Conservation (phyloP, 805 yeast genomes). For the Saccharomyces kudriavzevii region DNA sequence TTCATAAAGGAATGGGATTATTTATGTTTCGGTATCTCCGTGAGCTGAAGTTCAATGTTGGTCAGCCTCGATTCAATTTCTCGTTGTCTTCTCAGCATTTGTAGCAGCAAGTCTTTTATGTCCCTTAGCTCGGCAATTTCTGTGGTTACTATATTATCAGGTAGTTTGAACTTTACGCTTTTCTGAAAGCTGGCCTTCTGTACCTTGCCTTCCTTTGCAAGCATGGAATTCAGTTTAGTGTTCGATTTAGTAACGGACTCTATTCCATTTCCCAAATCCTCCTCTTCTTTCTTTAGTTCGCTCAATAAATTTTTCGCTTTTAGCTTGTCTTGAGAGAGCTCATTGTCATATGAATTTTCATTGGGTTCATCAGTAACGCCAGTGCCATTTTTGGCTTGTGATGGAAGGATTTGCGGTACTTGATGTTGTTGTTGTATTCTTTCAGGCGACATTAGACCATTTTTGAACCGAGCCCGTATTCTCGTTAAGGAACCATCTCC, state of each 20-base stretch:
- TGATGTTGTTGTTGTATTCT: slow-evolving; percentile 1
- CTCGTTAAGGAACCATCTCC: slow-evolving; percentile 26
- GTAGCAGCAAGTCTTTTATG: slow-evolving; percentile 7
- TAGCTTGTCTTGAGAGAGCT: neutral
- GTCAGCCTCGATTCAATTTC: slow-evolving; percentile 9
- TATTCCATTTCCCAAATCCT: neutral
- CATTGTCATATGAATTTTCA: neutral
- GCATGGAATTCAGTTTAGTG: slow-evolving; percentile 3
- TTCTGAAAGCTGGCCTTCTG: slow-evolving; percentile 13
- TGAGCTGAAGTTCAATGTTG: slow-evolving; percentile 1
- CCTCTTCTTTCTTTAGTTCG: slow-evolving; percentile 10
- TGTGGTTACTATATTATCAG: slow-evolving; percentile 7
- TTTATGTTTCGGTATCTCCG: slow-evolving; percentile 12
- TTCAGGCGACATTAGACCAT: slow-evolving; percentile 21
- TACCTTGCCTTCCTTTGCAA: neutral
- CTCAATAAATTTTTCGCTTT: slow-evolving; percentile 12
- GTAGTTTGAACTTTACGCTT: slow-evolving; percentile 27
- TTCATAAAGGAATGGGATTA: neutral
- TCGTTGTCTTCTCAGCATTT: slow-evolving; percentile 12
- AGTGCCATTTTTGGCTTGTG: neutral
- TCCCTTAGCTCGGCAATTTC: slow-evolving; percentile 6
- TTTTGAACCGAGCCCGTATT: slow-evolving; percentile 23
- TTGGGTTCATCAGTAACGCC: neutral
- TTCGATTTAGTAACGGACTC: neutral
- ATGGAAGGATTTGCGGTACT: neutral